Conservation (phyloP, 768 basidiomycete genomes). For the Podaxis mareebaensis region DNA sequence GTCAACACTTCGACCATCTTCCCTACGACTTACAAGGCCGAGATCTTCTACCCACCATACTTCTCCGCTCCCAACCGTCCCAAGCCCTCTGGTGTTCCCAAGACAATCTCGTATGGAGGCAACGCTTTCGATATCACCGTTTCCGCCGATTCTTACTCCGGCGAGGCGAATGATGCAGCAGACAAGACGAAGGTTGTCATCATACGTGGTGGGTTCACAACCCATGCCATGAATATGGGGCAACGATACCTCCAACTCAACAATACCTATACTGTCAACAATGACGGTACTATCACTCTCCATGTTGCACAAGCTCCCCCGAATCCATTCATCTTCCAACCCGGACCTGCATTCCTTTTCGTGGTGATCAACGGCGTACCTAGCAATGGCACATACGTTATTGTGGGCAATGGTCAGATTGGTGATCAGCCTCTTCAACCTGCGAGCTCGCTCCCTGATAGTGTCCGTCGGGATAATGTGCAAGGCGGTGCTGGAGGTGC, state of each 20-base stretch:
- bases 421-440: conserved; percentile 60
- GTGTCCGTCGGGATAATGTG: conserved; percentile 43
- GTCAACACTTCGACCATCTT: conserved; percentile 61
- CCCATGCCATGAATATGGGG: conserved; percentile 88
- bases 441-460: conserved; percentile 49
- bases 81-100: conserved; percentile 65
- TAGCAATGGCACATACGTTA: conserved; percentile 73
- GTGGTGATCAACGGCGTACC: conserved; percentile 87
- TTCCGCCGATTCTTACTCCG: conserved; percentile 63
- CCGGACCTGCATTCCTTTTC: conserved; percentile 84
- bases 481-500: conserved; percentile 34
- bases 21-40: conserved; percentile 80
- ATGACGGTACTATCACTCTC: conserved; percentile 73
- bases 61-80: conserved; percentile 74
- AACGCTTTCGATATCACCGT: conserved; percentile 74
- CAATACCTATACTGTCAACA: conserved; percentile 79
- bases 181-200: conserved; percentile 76
- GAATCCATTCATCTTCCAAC: conserved; percentile 83
- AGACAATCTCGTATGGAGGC: conserved; percentile 84
- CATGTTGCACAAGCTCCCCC: conserved; percentile 84
- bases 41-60: conserved; percentile 92
- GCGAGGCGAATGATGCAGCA: conserved; percentile 67
- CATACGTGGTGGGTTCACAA: conserved; percentile 83
- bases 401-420: conserved; percentile 78
- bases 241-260: conserved; percentile 82